Base-by-base conservation (phyloP, 2,329 filamentous ascomycete genomes). In the Scortechinia acanthostroma region DNA sequence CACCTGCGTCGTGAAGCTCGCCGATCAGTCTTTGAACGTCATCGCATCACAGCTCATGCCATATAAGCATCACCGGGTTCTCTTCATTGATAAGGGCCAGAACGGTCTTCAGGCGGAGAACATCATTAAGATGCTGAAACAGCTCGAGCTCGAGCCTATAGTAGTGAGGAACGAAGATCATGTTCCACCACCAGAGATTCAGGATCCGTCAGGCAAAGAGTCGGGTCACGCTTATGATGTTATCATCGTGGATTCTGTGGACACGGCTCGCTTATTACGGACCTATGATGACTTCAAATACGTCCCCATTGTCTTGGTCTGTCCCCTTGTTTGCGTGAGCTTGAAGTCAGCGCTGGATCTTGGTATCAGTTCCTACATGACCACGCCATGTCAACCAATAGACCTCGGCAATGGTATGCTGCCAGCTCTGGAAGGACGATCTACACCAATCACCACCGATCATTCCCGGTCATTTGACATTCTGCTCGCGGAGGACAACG, bases 361-460 rank as follows among this genome's bases (percentile, higher is more conserved):
- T 51, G 91, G 93, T 50, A 95, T 98, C 53, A 94, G 91, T n/a
- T 96, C 91, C 43, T 97, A 96, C 65, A 96, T 97, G 90, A 97
- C 93, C 2, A 95, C 90, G 15, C 93, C 93, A 5, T 97, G 93
- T 66, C 78, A 91, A 57, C 80, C 91, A 3, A 95, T 96, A 50
- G 93, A 98, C 62, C 71, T 98, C 47, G 91, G 90, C 48, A 97
- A 97, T 57, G 91, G 91, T 52, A 91, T 98, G 77, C 87, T 97
- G 16, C 93, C 93, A 4, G 93, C 93, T 2, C 73, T 98, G 20
- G 93, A 97, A 66, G 94, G 94, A 55, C 78, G 91, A 45, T 91
- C 91, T 4, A 93, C 91, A 13, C 91, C 91, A 2, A 88, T 89
- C 13, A 81, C 95, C 44, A 89, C 91, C 2, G 91, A 97, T 59